Evolutionary conservation across 306 rosid genomes (phyloP).

Genomic region (Vicia sativa): DNA sequence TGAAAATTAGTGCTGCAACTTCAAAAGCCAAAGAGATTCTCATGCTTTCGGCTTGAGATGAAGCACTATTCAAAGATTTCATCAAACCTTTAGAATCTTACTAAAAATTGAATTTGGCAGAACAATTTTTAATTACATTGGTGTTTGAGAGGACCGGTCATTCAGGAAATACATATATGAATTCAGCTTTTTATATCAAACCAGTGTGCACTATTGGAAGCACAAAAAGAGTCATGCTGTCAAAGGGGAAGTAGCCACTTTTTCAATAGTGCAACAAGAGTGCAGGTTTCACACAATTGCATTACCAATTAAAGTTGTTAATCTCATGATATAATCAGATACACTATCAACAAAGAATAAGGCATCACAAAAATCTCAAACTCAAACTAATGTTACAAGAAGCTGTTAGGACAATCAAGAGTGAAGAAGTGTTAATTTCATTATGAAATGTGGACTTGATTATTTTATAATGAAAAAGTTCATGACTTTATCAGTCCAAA

Average conservation of each 20-base stretch:
- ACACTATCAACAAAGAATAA: slow-evolving; percentile 21
- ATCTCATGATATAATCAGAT: slow-evolving; percentile 32
- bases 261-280: slow-evolving; percentile 12
- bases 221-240: slow-evolving; percentile 12
- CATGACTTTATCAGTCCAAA: slow-evolving; percentile 21
- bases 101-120: slow-evolving; percentile 24
- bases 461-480: slow-evolving; percentile 8
- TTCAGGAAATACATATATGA: slow-evolving; percentile 15
- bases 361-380: slow-evolving; percentile 23
- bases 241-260: not conserved
- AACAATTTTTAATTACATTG: slow-evolving; percentile 8
- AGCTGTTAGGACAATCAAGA: slow-evolving; percentile 22
- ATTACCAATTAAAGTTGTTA: slow-evolving; percentile 18
- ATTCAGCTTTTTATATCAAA: slow-evolving; percentile 18
- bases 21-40: slow-evolving; percentile 24
- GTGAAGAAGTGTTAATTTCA: slow-evolving; percentile 9
- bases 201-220: slow-evolving; percentile 9
- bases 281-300: slow-evolving; percentile 21
- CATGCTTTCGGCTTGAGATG: slow-evolving; percentile 29
- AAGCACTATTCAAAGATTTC: slow-evolving; percentile 33
- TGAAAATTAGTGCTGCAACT: slow-evolving; percentile 37
- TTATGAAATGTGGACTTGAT: slow-evolving; percentile 8
- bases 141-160: not conserved
- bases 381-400: slow-evolving; percentile 4
- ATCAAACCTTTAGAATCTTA: slow-evolving; percentile 14